A percentile compares a stretch with the other conserved stretches of the same genome.
Conservation (phyloP, 1,284 basidiomycete species). For the Violaceomyces palustris region DNA sequence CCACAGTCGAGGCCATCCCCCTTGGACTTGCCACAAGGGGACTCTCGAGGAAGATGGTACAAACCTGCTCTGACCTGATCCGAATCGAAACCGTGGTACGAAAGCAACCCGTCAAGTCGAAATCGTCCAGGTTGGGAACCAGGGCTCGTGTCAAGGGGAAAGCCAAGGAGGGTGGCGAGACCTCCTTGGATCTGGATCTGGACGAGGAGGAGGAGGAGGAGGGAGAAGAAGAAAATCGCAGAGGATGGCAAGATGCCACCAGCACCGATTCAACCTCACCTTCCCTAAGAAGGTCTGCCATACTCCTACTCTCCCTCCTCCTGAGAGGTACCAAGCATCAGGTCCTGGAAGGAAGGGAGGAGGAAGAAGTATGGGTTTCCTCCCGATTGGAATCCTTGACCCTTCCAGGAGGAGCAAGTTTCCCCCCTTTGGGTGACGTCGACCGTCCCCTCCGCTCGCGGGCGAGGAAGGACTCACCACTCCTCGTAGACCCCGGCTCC, state of each 20-base stretch:
- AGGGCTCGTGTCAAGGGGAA: conserved; percentile 5
- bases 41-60: conserved; percentile 17
- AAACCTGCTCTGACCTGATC: conserved; percentile 36
- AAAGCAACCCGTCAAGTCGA: conserved; percentile 9
- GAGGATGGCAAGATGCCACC: conserved; percentile 15
- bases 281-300: conserved; percentile 40
- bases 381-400: conserved; percentile 10
- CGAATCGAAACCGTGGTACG: conserved; percentile 26
- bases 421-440: conserved; percentile 8
- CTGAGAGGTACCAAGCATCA: conserved; percentile 30
- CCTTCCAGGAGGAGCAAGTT: conserved; percentile 26
- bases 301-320: conserved; percentile 38
- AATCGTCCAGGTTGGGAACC: neutral
- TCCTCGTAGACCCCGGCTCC: neutral
- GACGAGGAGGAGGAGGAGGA: conserved; percentile 8
- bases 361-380: neutral
- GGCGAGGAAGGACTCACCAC: neutral
- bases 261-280: conserved; percentile 32
- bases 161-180: conserved; percentile 5
- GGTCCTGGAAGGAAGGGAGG: conserved; percentile 12
- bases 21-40: conserved; percentile 23
- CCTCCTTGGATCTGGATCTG: conserved; percentile 8
- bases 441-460: neutral
- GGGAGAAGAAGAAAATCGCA: conserved; percentile 3
- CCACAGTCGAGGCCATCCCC: conserved; percentile 44